Evolutionary conservation across 768 basidiomycete species (phyloP).

Genomic region (Collybiopsis luxurians): DNA sequence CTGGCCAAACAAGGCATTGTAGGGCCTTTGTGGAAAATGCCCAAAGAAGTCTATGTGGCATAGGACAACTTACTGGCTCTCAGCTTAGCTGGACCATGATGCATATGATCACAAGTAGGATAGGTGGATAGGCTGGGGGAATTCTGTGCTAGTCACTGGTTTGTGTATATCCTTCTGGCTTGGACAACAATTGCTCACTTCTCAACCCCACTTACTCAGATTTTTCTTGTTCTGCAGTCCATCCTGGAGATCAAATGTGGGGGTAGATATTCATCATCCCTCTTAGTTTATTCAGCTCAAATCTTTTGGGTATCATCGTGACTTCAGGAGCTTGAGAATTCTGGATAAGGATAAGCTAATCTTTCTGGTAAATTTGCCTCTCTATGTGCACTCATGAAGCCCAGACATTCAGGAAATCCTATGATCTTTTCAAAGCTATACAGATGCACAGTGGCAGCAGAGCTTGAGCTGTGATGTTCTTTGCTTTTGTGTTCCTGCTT

Average conservation of each 20-base stretch:
- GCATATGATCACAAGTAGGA: slow-evolving; percentile 26
- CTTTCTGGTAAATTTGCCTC: too few relatives aligned
- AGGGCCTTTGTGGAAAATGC: slow-evolving; percentile 25
- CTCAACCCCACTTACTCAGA: slow-evolving; percentile 16
- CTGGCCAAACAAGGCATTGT: slow-evolving; percentile 26
- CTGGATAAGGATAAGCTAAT: too few relatives aligned
- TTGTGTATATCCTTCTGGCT: background rate
- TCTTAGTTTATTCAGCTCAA: slow-evolving; percentile 25
- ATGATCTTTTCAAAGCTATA: too few relatives aligned
- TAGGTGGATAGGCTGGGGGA: slow-evolving; percentile 30
- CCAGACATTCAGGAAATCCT: too few relatives aligned
- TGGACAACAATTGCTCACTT: background rate
- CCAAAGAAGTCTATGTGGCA: slow-evolving; percentile 23
- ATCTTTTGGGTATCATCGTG: slow-evolving; percentile 29
- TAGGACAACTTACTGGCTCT: slow-evolving; percentile 19
- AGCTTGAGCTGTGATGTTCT: too few relatives aligned
- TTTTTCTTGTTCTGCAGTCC: slow-evolving; percentile 29
- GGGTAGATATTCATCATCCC: slow-evolving; percentile 29
- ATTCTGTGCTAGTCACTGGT: slow-evolving; percentile 22
- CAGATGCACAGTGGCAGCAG: too few relatives aligned
- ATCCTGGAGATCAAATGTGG: slow-evolving; percentile 27
- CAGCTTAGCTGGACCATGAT: slow-evolving; percentile 28
- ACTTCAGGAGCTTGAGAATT: too few relatives aligned
- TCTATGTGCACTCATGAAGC: too few relatives aligned
- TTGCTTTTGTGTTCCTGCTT: too few relatives aligned